phyloP scores from a whole-genome alignment of 2,329 filamentous ascomycete species.

The Fusarium sororula region DNA sequence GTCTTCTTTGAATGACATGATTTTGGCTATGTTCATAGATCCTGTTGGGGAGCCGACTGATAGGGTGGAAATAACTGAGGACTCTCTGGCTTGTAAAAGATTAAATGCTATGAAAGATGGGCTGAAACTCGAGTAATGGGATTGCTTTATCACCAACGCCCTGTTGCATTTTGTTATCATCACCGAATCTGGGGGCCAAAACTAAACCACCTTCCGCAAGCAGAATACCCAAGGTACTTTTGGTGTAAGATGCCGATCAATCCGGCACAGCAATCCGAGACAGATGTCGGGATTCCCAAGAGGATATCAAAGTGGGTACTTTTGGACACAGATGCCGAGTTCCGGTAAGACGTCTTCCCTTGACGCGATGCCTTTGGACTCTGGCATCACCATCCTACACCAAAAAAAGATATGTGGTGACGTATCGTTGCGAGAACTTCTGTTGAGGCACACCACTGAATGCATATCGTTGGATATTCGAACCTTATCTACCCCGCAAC shows the following conservation, averaged over 20 bases:
- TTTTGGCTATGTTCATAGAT: neutral
- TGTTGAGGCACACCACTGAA: neutral
- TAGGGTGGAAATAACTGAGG: fast-evolving
- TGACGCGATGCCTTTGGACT: neutral
- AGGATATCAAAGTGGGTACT: neutral
- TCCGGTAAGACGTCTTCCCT: neutral
- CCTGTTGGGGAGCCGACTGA: fast-evolving
- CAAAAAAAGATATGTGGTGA: neutral
- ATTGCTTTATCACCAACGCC: neutral
- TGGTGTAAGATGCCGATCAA: neutral
- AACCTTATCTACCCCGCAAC: neutral
- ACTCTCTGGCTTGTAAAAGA: no score
- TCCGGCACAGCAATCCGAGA: neutral
- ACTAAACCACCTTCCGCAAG: neutral
- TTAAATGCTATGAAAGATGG: neutral
- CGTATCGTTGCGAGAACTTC: neutral
- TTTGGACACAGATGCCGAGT: neutral
- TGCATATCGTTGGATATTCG: neutral
- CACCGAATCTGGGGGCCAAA: neutral
- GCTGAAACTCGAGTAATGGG: neutral
- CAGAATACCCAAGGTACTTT: neutral
- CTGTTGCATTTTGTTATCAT: neutral
- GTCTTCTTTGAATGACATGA: neutral
- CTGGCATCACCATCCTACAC: neutral
- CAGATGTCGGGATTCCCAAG: neutral